phyloP scores from a whole-genome alignment of 371 early-diverging fungal species.

The Apophysomyces sp. region DNA sequence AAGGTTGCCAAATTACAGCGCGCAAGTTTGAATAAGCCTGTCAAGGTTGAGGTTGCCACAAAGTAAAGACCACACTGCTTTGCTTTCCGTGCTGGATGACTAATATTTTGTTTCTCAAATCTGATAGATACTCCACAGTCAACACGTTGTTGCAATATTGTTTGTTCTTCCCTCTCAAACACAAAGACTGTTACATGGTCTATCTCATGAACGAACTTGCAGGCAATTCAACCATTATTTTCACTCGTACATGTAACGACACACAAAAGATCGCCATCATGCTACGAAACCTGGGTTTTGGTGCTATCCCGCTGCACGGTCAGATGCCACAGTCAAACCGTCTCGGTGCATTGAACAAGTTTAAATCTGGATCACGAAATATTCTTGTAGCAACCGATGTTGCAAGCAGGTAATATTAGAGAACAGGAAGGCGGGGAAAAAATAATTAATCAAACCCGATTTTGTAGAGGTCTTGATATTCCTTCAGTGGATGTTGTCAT shows the following conservation, averaged over 20 bases:
- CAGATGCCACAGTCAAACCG: conserved; percentile 92
- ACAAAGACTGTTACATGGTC: conserved; percentile 93
- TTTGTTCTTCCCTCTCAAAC: conserved; percentile 93
- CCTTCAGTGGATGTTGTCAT: conserved; percentile 94
- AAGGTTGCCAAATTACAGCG: conserved; percentile 93
- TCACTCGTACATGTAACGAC: conserved; percentile 86
- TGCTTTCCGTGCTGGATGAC: background rate
- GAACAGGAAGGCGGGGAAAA: background rate
- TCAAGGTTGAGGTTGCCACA: conserved; percentile 88
- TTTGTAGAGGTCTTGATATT: conserved; percentile 92
- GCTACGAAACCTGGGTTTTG: conserved; percentile 89
- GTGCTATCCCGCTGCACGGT: conserved; percentile 93
- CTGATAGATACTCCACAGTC: conserved; percentile 84
- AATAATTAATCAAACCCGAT: background rate
- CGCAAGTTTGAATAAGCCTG: conserved; percentile 91
- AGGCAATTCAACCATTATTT: conserved; percentile 89
- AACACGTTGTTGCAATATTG: conserved; percentile 92
- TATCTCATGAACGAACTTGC: conserved; percentile 91
- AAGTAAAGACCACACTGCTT: conserved; percentile 45
- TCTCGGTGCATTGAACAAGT: conserved; percentile 86
- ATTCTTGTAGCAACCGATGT: conserved; percentile 98
- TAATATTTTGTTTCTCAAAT: background rate
- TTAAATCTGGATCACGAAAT: conserved; percentile 83
- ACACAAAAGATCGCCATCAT: conserved; percentile 83
- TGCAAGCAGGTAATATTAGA: conserved; percentile 56